Evolutionary conservation across 2,329 filamentous ascomycete species (phyloP), one percentile per base, ranked within the genome.

Genomic region (Juglanconis juglandina): DNA sequence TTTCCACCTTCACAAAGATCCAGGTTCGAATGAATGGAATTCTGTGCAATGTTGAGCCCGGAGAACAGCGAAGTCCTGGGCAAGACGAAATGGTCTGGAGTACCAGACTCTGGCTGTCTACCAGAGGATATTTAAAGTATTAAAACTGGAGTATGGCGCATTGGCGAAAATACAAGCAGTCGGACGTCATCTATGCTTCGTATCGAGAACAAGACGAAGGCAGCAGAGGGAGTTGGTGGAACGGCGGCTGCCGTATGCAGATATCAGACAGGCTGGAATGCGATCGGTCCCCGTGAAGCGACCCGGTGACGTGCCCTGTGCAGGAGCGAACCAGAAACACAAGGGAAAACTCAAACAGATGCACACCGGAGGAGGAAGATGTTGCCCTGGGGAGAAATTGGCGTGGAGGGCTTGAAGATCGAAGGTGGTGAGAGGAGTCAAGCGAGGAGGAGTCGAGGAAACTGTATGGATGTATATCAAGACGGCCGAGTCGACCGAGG

Each of bases 81-180:
- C 32, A 37, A 24, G 4, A 35, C 30, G 41, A 8, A 47, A 37
- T 53, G 64, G 61, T 60, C 60, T 54, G 60, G 65, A 66, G 65
- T 65, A 63, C 66, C 66, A 57, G 67, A 68, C 66, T 65, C 67
- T 54, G 61, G 66, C 64, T 58, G 34, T 47, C 37, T 33, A 53
- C 49, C 56, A 30, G 48, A 64, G 63, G 64, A 50, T 63, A 69
- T 2, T 69, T 68, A 67, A 30, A 53, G 48, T 52, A 70, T 72
- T 70, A 71, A 50, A 37, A 56, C 70, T 71, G 71, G 71, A 58
- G 58, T 64, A 62, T 61, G 53, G 61, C 41, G 58, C 66, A 68
- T 68, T 67, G 63, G 63, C 49, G 59, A 32, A 47, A 32, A 56
- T 55, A 51, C 41, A 39, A 47, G 41, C 58, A 61, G 50, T 39